Evolutionary conservation across 1,284 basidiomycete genomes (phyloP).

Genomic region (Neolentinus lepideus): DNA sequence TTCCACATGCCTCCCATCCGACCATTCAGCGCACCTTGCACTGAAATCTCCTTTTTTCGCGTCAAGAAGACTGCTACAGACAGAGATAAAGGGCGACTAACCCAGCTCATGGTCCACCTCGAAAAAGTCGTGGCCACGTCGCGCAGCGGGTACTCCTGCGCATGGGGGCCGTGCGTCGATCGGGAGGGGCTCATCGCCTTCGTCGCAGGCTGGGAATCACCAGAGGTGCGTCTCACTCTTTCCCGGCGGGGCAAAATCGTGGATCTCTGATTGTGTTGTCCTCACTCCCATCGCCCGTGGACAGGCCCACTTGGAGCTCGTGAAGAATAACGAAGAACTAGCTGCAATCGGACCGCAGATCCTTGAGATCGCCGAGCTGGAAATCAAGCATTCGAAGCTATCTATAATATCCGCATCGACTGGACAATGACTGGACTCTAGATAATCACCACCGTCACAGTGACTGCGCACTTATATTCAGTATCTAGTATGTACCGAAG

Average conservation of each 20-base stretch:
- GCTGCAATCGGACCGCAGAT: not conserved
- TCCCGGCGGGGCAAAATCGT: not conserved
- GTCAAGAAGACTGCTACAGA: not conserved
- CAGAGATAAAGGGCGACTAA: not conserved
- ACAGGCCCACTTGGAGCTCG: not conserved
- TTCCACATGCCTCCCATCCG: not conserved
- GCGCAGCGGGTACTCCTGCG: not conserved
- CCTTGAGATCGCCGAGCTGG: not conserved
- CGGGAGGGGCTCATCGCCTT: not conserved
- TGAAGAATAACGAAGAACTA: not conserved
- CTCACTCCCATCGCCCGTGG: no score
- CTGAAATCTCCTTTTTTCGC: not conserved
- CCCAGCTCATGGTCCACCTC: not conserved
- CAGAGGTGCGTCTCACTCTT: not conserved
- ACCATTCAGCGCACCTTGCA: not conserved
- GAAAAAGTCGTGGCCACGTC: not conserved
- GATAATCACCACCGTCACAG: not conserved
- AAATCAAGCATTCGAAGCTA: not conserved
- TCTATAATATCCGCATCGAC: not conserved
- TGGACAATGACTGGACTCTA: not conserved
- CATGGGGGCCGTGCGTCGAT: not conserved
- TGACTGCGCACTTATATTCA: not conserved
- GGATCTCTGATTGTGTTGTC: not conserved
- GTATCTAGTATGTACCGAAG: not conserved
- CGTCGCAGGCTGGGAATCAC: not conserved